Base-by-base conservation (phyloP, 2,329 filamentous ascomycete genomes). In the Colletotrichum viniferum region DNA sequence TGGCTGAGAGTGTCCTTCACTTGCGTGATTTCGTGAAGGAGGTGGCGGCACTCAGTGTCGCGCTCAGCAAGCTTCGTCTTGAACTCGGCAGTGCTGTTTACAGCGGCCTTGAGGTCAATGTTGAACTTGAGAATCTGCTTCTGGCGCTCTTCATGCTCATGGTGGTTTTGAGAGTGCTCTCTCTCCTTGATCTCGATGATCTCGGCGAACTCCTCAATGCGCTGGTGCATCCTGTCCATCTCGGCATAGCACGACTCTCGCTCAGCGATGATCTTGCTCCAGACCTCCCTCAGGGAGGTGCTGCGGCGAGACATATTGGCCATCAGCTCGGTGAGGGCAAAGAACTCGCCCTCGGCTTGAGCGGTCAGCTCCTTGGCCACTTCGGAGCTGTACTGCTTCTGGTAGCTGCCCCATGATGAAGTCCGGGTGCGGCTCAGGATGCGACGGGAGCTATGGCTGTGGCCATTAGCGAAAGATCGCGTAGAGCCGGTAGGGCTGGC, bases 311-410 rank as follows among this genome's bases (percentile, higher is more conserved):
- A 74, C 72, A 71, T 74, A 68, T 30, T 72, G 38, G 72, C 36
- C 69, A 74, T 74, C 38, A 74, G 72, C 28, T 72, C 72, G 10
- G 55, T 67, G 26, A 74, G 72, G 5, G 68, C 72, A 36, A 66
- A 66, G 68, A 74, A 74, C 55, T 74, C 72, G 55, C 61, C 32
- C 62, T 74, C 72, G 55, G 72, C 72, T 48, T 74, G 68, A 16
- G 55, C 55, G 2, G 69, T 66, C 55, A 74, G 72, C 69, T 74
- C 72, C 36, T 71, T 74, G 26, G 68, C 65, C n/a, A 74, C 55
- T n/a, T 74, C 72, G 48, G 68, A 66, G 21, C 72, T 56, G 21
- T 70, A 30, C 12, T 60, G 52, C 14, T 48, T 28, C 28, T 55
- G 13, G 61, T 60, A 61, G 30, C 68, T 63, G 16, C 60, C 38